These are phyloP conservation scores for Talaromyces sp. DNA, from an alignment of 2,329 filamentous ascomycete species.

Conservation along the genomic window DNA sequence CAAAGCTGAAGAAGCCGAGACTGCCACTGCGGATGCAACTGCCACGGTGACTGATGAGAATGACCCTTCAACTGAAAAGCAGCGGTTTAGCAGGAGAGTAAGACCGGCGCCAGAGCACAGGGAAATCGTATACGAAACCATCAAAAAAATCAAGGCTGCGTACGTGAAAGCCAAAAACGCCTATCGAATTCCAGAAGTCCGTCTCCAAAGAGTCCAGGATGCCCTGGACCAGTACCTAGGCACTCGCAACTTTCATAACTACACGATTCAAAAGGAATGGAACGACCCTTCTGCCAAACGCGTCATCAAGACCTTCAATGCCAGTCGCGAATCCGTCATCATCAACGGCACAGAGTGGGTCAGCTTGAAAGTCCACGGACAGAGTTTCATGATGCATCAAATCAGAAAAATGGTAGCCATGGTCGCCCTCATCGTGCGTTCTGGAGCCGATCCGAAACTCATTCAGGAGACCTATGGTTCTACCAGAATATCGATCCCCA, in stretches of 20 bases:
- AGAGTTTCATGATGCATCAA: slow-evolving; percentile 99
- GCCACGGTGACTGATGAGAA: slow-evolving; percentile 6
- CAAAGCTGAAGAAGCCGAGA: slow-evolving; percentile 3
- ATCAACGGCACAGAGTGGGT: slow-evolving; percentile 94
- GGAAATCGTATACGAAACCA: slow-evolving; percentile 56
- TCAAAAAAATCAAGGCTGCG: slow-evolving; percentile 72
- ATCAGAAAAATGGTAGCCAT: slow-evolving; percentile 99
- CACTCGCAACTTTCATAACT: slow-evolving; percentile 94
- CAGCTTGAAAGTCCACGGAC: slow-evolving; percentile 90
- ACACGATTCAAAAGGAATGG: slow-evolving; percentile 82
- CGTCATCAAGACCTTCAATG: slow-evolving; percentile 85
- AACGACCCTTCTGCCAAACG: slow-evolving; percentile 80
- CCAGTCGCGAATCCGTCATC: slow-evolving; percentile 69
- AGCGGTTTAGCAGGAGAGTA: not conserved
- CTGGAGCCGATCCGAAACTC: slow-evolving; percentile 66
- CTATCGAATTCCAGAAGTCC: slow-evolving; percentile 71
- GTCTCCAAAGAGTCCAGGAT: slow-evolving; percentile 69
- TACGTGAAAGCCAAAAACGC: slow-evolving; percentile 77
- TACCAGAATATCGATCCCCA: slow-evolving; percentile 79
- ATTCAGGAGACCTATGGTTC: slow-evolving; percentile 70
- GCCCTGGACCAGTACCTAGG: slow-evolving; percentile 72
- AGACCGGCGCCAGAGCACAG: slow-evolving; percentile 23
- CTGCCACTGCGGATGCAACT: not conserved
- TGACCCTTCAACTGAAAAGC: slow-evolving; percentile 1
- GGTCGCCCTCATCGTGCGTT: slow-evolving; percentile 77